A percentile compares a stretch with the other conserved stretches of the same genome.
These are phyloP conservation scores for Ustilago trichophora DNA, from an alignment of 1,284 basidiomycete genomes.

Conservation along the genomic window DNA sequence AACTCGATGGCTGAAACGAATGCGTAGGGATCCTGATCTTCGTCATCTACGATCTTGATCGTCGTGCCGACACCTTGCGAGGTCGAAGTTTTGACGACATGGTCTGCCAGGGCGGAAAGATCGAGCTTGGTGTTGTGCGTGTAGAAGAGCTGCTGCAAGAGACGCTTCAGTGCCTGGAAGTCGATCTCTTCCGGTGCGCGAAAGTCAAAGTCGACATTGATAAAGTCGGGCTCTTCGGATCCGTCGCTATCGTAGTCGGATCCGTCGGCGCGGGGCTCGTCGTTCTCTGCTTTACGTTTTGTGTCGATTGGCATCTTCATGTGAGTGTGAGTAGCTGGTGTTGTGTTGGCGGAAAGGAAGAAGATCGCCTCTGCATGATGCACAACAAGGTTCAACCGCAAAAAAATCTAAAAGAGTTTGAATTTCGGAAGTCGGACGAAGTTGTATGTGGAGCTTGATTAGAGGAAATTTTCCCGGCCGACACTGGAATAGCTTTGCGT, in stretches of 20 bases:
- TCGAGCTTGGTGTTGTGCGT: constrained; percentile 61
- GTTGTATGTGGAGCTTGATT: too few species aligned
- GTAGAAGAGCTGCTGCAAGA: constrained; percentile 63
- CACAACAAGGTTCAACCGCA: background rate
- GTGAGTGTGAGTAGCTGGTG: background rate
- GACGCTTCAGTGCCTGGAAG: constrained; percentile 58
- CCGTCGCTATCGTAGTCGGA: constrained; percentile 47
- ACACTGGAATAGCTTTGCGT: too few species aligned
- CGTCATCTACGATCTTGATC: constrained; percentile 61
- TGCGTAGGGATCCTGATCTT: constrained; percentile 62
- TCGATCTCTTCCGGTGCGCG: constrained; percentile 58
- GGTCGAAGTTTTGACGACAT: constrained; percentile 41
- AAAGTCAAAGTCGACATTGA: constrained; percentile 66
- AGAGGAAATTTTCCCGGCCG: too few species aligned
- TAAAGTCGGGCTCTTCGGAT: constrained; percentile 52
- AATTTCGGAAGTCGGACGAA: constrained; percentile 22
- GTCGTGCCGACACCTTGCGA: constrained; percentile 54
- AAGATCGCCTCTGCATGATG: too few species aligned
- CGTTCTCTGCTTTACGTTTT: constrained; percentile 43
- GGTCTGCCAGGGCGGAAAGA: constrained; percentile 48
- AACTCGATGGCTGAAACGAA: constrained; percentile 57
- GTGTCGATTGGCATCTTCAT: constrained; percentile 37
- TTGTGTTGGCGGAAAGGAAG: background rate
- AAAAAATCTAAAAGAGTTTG: constrained; percentile 10
- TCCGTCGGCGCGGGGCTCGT: constrained; percentile 38